Base-by-base conservation (phyloP, 768 basidiomycete species). In the Clitopilus passeckerianus region DNA sequence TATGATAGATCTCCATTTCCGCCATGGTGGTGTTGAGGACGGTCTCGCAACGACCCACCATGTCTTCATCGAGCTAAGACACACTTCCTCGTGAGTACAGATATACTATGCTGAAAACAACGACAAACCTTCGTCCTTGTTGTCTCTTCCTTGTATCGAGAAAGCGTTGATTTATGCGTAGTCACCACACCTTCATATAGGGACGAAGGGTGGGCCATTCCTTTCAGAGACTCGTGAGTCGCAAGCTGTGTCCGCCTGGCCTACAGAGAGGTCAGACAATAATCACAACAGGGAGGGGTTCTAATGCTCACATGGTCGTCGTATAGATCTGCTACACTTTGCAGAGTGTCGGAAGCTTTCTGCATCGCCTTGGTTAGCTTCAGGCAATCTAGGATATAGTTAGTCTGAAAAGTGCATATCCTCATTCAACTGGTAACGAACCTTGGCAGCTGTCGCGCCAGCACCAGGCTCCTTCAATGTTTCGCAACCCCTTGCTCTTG, bases 11-110 rank as follows among this genome's bases (percentile, higher is more conserved):
- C 54, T 91, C 89, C 78, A 94, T 86, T 75, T 95, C 92, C 0
- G 93, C 90, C 85, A 93, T 87, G 1, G 92, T 93, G 8, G 85
- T 86, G 69, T 95, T 94, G 24, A 95, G 74, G 6, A 93, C 90
- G 0, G 93, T 94, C 72, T 95, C 93, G 68, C 90, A 93, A 18
- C 93, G 83, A 2, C 84, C 79, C 1, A 85, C 84, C 62, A 87
- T 72, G 16, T 89, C 86, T 53, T 87, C 85, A 64, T 87, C 77
- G 14, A 79, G 70, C 86, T 89, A 67, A 33, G 15, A 34, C 34
- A 22, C n/a, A 37, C 15, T 18, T 20, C 18, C 34, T 23, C 10
- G 20, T 7, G 62, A 54, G n/a, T 20, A 34, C 9, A 56, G n/a
- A 35, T 30, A 30, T 30, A 4, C 27, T 4, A 30, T 4, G 7